phyloP scores from a whole-genome alignment of 2,329 filamentous ascomycete genomes.

The Ceratocystis destructans region DNA sequence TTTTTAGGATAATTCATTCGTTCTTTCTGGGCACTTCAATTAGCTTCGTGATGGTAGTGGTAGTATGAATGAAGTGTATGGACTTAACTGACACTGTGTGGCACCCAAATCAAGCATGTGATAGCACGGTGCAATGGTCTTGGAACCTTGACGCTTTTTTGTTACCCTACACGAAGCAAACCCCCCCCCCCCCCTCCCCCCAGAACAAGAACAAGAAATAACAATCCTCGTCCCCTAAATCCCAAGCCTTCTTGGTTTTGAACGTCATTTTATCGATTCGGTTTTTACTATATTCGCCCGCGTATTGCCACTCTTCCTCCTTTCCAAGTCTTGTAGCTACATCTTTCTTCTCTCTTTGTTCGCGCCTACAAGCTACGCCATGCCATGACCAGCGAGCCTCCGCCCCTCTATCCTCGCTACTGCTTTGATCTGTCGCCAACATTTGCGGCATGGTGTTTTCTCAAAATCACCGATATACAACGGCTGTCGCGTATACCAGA shows the following conservation, averaged over 20 bases:
- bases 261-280: too few relatives aligned
- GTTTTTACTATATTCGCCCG: too few relatives aligned
- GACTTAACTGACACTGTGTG: neutral
- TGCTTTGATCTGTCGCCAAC: conserved; percentile 51
- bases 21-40: too few relatives aligned
- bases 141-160: neutral
- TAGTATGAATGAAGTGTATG: neutral
- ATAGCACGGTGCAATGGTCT: neutral
- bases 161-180: neutral
- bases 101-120: neutral
- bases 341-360: neutral
- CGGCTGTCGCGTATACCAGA: conserved; percentile 34
- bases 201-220: too few relatives aligned
- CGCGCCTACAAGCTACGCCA: conserved; percentile 22
- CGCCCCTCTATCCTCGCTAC: conserved; percentile 43
- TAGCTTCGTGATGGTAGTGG: too few relatives aligned
- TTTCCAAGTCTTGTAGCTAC: neutral
- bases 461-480: conserved; percentile 39
- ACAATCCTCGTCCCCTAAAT: too few relatives aligned
- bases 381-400: conserved; percentile 36
- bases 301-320: neutral
- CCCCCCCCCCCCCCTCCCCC: too few relatives aligned
- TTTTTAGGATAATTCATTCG: neutral
- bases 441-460: conserved; percentile 44
- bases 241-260: too few relatives aligned